Evolutionary conservation across 1,284 basidiomycete species (phyloP).

Genomic region (Austroboletus rostrupii): DNA sequence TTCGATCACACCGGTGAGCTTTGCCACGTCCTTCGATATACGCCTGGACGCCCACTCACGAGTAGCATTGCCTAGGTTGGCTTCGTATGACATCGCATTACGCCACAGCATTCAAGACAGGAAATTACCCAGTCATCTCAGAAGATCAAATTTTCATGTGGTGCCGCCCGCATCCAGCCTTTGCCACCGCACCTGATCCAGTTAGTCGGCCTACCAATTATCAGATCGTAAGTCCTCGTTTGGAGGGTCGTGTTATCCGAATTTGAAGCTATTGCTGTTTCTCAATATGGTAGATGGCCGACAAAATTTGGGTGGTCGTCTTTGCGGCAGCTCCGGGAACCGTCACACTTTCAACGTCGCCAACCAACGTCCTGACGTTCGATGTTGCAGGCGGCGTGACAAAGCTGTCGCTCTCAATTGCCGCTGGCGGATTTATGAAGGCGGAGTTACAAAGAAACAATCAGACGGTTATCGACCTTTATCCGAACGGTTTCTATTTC

Average conservation of each 20-base stretch:
- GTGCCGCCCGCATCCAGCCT: slow-evolving; percentile 66
- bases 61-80: slow-evolving; percentile 41
- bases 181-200: slow-evolving; percentile 50
- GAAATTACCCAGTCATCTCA: slow-evolving; percentile 57
- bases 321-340: slow-evolving; percentile 53
- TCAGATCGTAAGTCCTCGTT: slow-evolving; percentile 39
- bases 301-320: slow-evolving; percentile 66
- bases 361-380: slow-evolving; percentile 45
- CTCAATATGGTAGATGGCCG: slow-evolving; percentile 35
- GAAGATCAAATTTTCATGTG: slow-evolving; percentile 70
- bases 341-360: slow-evolving; percentile 50
- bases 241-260: neutral
- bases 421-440: slow-evolving; percentile 56
- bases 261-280: neutral
- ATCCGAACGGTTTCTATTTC: slow-evolving; percentile 50
- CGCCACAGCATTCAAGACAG: slow-evolving; percentile 73
- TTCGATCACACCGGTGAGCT: slow-evolving; percentile 55
- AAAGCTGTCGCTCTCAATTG: slow-evolving; percentile 61
- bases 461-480: slow-evolving; percentile 47
- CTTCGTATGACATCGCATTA: slow-evolving; percentile 68
- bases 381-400: slow-evolving; percentile 55
- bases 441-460: slow-evolving; percentile 56
- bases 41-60: neutral
- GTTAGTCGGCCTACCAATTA: slow-evolving; percentile 54
- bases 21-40: neutral